These are phyloP conservation scores for Alternaria solani DNA, from an alignment of 2,329 filamentous ascomycete species.

Conservation along the genomic window DNA sequence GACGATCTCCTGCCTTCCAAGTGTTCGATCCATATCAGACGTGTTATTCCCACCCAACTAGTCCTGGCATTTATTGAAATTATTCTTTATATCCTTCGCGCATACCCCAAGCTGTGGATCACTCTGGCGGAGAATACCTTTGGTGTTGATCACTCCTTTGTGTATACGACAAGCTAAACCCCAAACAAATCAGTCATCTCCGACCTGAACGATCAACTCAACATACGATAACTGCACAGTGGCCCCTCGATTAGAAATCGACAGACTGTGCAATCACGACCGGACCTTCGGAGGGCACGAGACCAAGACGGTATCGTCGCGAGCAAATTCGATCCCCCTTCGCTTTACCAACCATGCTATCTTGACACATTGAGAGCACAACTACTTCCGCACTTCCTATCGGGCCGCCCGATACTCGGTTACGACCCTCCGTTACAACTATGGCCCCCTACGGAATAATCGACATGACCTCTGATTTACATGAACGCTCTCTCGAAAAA, in stretches of 20 bases:
- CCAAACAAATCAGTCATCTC: neutral
- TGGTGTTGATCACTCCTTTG: constrained; percentile 15
- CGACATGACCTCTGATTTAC: constrained; percentile 19
- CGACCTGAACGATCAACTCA: constrained; percentile 2
- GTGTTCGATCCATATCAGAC: constrained; percentile 6
- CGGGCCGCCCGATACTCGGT: neutral
- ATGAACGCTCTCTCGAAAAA: constrained; percentile 22
- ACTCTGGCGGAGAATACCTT: constrained; percentile 11
- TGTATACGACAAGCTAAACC: constrained; percentile 6
- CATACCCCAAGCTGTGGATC: constrained; percentile 9
- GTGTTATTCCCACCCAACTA: constrained; percentile 6
- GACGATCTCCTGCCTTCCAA: constrained; percentile 28
- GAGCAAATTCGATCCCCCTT: constrained; percentile 7
- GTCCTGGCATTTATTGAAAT: constrained; percentile 7
- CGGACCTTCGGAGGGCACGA: constrained; percentile 9
- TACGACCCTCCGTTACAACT: constrained; percentile 4
- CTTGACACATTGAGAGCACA: constrained; percentile 20
- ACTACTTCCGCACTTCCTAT: constrained; percentile 9
- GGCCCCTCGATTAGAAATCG: neutral
- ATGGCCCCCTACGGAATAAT: constrained; percentile 19
- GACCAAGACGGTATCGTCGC: constrained; percentile 1
- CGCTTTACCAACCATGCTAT: constrained; percentile 26
- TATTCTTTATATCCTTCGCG: constrained; percentile 14
- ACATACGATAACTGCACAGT: neutral
- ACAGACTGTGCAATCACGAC: constrained; percentile 5